phyloP scores from a whole-genome alignment of 1,139 yeast species.

The Yamadazyma mexicana region DNA sequence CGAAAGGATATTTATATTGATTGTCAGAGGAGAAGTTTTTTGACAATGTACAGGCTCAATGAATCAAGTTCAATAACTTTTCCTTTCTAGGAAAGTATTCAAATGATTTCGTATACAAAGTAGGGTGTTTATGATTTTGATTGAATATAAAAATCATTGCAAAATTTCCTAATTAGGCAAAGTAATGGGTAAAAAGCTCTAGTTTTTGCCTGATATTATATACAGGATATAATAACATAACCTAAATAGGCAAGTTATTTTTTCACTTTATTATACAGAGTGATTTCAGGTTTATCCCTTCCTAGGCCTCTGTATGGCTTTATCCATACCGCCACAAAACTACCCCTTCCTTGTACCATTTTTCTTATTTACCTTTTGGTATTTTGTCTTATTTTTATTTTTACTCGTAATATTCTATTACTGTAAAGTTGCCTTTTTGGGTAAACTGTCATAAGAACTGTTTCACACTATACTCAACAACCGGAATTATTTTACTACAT shows the following conservation, averaged over 20 bases:
- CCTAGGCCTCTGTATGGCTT: too few relatives aligned
- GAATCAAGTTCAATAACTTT: background rate
- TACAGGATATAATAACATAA: conserved; percentile 9
- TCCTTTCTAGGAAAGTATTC: conserved; percentile 10
- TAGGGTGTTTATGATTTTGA: conserved; percentile 11
- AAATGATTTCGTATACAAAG: conserved; percentile 1
- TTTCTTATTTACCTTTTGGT: background rate
- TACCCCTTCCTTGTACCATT: too few relatives aligned
- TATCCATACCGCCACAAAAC: too few relatives aligned
- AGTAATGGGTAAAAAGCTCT: conserved; percentile 11
- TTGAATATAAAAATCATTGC: background rate
- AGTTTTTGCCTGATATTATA: too few relatives aligned
- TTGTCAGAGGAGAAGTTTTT: background rate
- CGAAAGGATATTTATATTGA: conserved; percentile 5
- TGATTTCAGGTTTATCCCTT: too few relatives aligned
- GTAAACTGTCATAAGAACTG: background rate
- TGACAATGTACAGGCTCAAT: too few relatives aligned
- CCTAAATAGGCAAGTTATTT: conserved; percentile 12
- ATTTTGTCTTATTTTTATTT: background rate
- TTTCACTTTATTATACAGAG: background rate
- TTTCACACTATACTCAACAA: background rate
- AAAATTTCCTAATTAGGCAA: conserved; percentile 16
- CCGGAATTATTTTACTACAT: background rate
- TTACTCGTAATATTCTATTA: background rate
- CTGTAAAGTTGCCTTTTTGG: conserved; percentile 2